These are phyloP conservation scores for Papiliotrema flavescens DNA, from an alignment of 1,284 basidiomycete species.

Conservation along the genomic window DNA sequence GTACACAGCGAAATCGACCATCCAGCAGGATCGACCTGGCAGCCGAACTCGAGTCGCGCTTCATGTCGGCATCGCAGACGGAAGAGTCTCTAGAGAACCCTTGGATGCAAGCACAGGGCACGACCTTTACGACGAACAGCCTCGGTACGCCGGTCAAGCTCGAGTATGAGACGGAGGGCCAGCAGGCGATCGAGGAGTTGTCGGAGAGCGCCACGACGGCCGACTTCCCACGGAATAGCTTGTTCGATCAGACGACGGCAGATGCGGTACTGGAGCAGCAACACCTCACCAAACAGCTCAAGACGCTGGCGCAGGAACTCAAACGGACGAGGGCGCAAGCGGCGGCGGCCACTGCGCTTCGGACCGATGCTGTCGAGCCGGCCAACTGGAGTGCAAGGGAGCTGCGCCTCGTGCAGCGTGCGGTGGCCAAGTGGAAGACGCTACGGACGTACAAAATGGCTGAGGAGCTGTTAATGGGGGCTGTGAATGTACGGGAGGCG, in stretches of 20 bases:
- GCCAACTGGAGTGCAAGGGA: conserved; percentile 76
- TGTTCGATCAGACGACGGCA: conserved; percentile 56
- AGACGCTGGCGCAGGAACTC: conserved; percentile 75
- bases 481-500: conserved; percentile 86
- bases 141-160: conserved; percentile 20
- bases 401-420: conserved; percentile 71
- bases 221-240: background rate
- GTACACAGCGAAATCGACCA: conserved; percentile 68
- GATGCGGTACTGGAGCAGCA: conserved; percentile 83
- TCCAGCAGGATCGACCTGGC: conserved; percentile 38
- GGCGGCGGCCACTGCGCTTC: conserved; percentile 60
- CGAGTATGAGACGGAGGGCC: conserved; percentile 14
- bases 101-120: conserved; percentile 56
- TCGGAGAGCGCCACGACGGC: conserved; percentile 12
- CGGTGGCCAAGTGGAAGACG: conserved; percentile 76
- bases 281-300: conserved; percentile 82
- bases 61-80: conserved; percentile 25
- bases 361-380: conserved; percentile 66
- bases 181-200: conserved; percentile 10
- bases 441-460: conserved; percentile 87
- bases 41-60: conserved; percentile 31
- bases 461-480: conserved; percentile 78
- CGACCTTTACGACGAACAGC: conserved; percentile 24
- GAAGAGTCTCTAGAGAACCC: conserved; percentile 52
- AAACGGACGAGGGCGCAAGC: conserved; percentile 73